phyloP scores from a whole-genome alignment of 441 rosid genomes.

The Adansonia rubrostipa region DNA sequence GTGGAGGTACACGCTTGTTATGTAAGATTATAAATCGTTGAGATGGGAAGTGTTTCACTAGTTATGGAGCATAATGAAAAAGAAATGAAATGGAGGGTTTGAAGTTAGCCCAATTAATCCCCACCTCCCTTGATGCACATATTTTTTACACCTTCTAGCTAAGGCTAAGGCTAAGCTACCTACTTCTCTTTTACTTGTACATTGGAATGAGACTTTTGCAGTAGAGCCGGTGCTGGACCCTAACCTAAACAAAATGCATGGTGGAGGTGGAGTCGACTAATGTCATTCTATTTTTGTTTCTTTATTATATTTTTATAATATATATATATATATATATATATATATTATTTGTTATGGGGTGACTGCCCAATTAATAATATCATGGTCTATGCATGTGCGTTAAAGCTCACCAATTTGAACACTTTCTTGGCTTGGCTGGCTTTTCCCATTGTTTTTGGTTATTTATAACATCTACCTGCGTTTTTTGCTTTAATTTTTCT shows the following conservation, averaged over 20 bases:
- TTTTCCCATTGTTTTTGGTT: conserved; percentile 3
- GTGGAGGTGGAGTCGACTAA: too few relatives aligned
- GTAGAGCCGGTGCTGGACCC: too few relatives aligned
- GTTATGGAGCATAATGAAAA: background rate
- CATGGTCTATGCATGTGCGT: too few relatives aligned
- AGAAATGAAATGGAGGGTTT: background rate
- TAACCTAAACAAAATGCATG: too few relatives aligned
- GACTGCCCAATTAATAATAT: background rate
- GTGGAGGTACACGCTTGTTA: conserved; percentile 6
- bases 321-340: too few relatives aligned
- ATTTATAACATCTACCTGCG: background rate
- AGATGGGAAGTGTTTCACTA: background rate
- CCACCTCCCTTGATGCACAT: too few relatives aligned
- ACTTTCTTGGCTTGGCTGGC: conserved; percentile 24
- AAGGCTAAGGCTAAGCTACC: too few relatives aligned
- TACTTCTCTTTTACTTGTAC: too few relatives aligned
- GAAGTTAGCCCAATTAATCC: background rate
- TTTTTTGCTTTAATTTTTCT: conserved; percentile 20
- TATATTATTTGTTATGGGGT: background rate
- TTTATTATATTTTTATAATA: too few relatives aligned
- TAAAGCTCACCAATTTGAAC: conserved; percentile 4
- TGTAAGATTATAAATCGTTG: background rate
- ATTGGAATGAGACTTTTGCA: too few relatives aligned
- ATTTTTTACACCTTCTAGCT: too few relatives aligned
- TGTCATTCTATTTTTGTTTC: too few relatives aligned